These are phyloP conservation scores for Axilococcus clingmanii DNA, from an alignment of 139 green algal genomes.

Conservation along the genomic window DNA sequence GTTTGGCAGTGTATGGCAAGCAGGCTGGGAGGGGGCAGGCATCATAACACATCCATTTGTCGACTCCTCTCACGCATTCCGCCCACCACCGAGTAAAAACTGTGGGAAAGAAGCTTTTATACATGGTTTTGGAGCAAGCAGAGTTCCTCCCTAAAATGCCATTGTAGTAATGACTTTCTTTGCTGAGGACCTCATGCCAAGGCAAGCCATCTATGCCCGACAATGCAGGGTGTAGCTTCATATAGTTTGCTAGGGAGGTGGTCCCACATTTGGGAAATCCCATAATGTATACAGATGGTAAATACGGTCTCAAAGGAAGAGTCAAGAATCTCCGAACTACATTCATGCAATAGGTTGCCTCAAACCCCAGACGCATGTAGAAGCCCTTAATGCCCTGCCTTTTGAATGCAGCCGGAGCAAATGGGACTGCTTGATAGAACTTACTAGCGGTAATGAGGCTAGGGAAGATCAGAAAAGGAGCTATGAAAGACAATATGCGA, in stretches of 20 bases:
- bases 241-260: conserved; percentile 60
- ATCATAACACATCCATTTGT: conserved; percentile 63
- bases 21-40: conserved; percentile 64
- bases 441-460: conserved; percentile 19
- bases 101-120: conserved; percentile 74
- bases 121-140: conserved; percentile 31
- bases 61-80: conserved; percentile 14
- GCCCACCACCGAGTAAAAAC: conserved; percentile 39
- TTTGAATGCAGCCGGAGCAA: conserved; percentile 48
- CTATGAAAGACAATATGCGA: conserved; percentile 16
- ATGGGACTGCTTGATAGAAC: conserved; percentile 62
- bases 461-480: conserved; percentile 19
- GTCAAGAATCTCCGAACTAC: conserved; percentile 49
- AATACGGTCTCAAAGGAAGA: conserved; percentile 53
- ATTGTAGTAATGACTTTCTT: conserved; percentile 70
- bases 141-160: conserved; percentile 43
- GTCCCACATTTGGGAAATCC: conserved; percentile 68
- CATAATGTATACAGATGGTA: conserved; percentile 66
- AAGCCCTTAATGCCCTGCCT: conserved; percentile 24
- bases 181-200: conserved; percentile 59
- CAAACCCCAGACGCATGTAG: conserved; percentile 39
- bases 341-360: conserved; percentile 58
- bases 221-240: conserved; percentile 55
- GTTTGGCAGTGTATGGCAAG: conserved; percentile 48
- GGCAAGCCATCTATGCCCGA: conserved; percentile 45